Conservation (phyloP, 2,329 filamentous ascomycete genomes). For the Scedosporium apiospermum region DNA sequence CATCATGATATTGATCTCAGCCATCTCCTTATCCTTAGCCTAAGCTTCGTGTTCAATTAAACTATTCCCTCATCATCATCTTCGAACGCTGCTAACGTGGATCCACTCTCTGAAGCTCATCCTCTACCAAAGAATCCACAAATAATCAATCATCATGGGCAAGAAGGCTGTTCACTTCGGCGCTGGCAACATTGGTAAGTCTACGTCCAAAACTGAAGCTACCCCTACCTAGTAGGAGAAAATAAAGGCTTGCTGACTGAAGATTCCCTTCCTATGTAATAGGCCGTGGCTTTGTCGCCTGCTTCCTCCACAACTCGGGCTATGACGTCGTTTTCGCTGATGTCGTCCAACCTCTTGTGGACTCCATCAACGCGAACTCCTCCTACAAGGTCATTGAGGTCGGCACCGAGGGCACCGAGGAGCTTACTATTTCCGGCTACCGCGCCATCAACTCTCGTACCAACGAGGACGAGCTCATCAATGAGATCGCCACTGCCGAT, state of each 20-base stretch:
- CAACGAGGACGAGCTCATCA: slow-evolving; percentile 68
- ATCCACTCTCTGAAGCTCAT: background rate
- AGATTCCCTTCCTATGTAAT: background rate
- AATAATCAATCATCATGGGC: slow-evolving; percentile 27
- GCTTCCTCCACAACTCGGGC: slow-evolving; percentile 88
- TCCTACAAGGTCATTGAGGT: slow-evolving; percentile 92
- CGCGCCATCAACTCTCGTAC: slow-evolving; percentile 92
- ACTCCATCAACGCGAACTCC: slow-evolving; percentile 62
- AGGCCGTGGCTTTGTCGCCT: slow-evolving; percentile 74
- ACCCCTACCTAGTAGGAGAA: slow-evolving; percentile 7
- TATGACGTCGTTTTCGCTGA: slow-evolving; percentile 96
- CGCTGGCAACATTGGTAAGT: slow-evolving; percentile 69
- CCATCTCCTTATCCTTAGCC: too few relatives aligned
- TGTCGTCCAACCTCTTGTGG: slow-evolving; percentile 76
- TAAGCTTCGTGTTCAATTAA: too few relatives aligned
- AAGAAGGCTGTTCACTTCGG: slow-evolving; percentile 74
- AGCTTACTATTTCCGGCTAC: slow-evolving; percentile 86
- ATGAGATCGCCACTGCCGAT: slow-evolving; percentile 80
- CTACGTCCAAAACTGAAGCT: background rate
- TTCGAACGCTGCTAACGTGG: background rate
- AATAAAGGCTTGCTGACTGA: background rate
- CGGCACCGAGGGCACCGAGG: slow-evolving; percentile 69
- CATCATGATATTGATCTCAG: too few relatives aligned
- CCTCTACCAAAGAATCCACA: slow-evolving; percentile 5
- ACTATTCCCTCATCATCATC: too few relatives aligned